A percentile compares a stretch with the other conserved stretches of the same genome.
These are phyloP conservation scores for Exophiala lecanii-corni DNA, from an alignment of 2,329 filamentous ascomycete species.

Conservation along the genomic window DNA sequence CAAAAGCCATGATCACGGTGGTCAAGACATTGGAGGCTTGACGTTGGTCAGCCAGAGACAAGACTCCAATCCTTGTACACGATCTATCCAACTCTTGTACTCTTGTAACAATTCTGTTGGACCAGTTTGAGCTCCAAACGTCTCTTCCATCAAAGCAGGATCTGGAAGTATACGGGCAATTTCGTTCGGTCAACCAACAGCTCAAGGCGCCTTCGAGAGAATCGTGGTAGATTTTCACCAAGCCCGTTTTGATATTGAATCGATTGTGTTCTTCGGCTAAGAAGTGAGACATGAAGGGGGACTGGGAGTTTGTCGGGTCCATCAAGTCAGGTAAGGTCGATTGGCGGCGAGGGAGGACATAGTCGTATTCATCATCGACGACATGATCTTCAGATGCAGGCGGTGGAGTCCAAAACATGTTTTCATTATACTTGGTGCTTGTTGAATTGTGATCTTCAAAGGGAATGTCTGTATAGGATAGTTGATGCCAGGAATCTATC, in stretches of 20 bases:
- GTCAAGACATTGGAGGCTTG: constrained; percentile 39
- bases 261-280: constrained; percentile 34
- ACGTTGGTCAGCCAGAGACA: constrained; percentile 32
- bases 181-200: constrained; percentile 22
- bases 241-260: constrained; percentile 33
- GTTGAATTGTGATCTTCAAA: not conserved
- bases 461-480: not conserved
- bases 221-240: constrained; percentile 22
- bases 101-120: constrained; percentile 43
- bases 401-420: not conserved
- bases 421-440: not conserved
- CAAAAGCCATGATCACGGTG: constrained; percentile 41
- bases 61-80: constrained; percentile 34
- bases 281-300: constrained; percentile 19
- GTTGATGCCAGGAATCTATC: not conserved
- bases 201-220: constrained; percentile 21
- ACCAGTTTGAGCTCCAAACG: constrained; percentile 42
- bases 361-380: not conserved
- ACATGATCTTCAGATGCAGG: not conserved
- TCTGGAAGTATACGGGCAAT: constrained; percentile 32
- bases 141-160: constrained; percentile 34
- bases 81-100: constrained; percentile 40
- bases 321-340: constrained; percentile 1
- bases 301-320: not conserved
- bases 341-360: not conserved